phyloP scores from a whole-genome alignment of 306 rosid genomes.

The Geum urbanum region DNA sequence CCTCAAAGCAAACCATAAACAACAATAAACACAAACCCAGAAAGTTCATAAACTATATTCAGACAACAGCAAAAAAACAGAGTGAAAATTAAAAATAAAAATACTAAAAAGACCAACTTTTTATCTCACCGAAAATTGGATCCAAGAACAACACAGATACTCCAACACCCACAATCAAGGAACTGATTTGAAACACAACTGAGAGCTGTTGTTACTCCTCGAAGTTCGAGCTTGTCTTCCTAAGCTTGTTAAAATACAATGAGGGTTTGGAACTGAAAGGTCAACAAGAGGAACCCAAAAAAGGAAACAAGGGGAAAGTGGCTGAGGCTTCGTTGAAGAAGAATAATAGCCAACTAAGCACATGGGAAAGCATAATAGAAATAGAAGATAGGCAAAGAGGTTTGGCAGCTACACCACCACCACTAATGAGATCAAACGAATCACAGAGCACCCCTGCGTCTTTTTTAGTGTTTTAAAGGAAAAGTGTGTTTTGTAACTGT shows the following conservation, averaged over 20 bases:
- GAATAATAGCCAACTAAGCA: slow-evolving; percentile 43
- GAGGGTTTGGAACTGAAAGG: slow-evolving; percentile 18
- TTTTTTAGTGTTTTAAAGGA: slow-evolving; percentile 17
- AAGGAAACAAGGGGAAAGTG: slow-evolving; percentile 9
- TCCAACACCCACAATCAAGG: slow-evolving; percentile 27
- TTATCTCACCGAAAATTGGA: slow-evolving; percentile 51
- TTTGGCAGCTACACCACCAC: slow-evolving; percentile 25
- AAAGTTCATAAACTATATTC: slow-evolving; percentile 1
- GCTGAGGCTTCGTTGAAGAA: slow-evolving; percentile 7
- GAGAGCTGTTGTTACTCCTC: slow-evolving; percentile 16
- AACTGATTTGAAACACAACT: slow-evolving; percentile 28
- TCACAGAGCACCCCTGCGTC: slow-evolving; percentile 5
- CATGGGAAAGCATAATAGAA: slow-evolving; percentile 48
- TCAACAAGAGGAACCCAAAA: slow-evolving; percentile 21
- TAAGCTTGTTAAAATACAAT: background rate
- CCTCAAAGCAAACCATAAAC: slow-evolving; percentile 30
- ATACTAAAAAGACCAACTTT: slow-evolving; percentile 24
- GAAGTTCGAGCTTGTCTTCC: slow-evolving; percentile 38
- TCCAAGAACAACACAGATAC: slow-evolving; percentile 49
- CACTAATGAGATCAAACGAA: slow-evolving; percentile 32
- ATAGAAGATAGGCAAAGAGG: slow-evolving; percentile 9
- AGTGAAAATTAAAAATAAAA: background rate
- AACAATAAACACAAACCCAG: slow-evolving; percentile 23
- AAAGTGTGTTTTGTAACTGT: slow-evolving; percentile 29
- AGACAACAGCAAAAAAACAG: background rate